Conservation (phyloP, 176 grass and related monocot species). For the Typha latifolia region DNA sequence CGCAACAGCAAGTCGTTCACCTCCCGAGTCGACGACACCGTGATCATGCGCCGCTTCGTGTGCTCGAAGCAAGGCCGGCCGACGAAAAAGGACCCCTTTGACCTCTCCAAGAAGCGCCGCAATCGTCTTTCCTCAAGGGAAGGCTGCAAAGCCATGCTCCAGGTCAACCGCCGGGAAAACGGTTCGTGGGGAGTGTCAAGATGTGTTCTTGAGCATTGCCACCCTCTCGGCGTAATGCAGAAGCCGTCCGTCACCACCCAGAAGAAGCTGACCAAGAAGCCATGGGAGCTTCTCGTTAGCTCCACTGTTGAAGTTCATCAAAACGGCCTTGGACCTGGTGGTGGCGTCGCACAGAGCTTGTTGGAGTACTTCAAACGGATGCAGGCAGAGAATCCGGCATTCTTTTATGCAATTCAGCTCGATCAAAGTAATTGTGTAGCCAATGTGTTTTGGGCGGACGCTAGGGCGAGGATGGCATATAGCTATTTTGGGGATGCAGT, state of each 20-base stretch:
- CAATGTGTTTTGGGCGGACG: slow-evolving; percentile 53
- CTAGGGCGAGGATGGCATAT: slow-evolving; percentile 27
- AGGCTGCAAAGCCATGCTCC: slow-evolving; percentile 53
- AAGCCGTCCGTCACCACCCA: background rate
- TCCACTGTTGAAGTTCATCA: slow-evolving; percentile 3
- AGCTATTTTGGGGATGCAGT: slow-evolving; percentile 40
- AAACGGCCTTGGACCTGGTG: slow-evolving; percentile 34
- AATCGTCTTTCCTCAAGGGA: slow-evolving; percentile 47
- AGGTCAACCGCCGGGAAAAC: slow-evolving; percentile 36
- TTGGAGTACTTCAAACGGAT: slow-evolving; percentile 59
- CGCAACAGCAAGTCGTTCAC: slow-evolving; percentile 64
- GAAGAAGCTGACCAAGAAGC: slow-evolving; percentile 23
- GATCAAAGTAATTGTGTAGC: slow-evolving; percentile 31
- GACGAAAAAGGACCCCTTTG: slow-evolving; percentile 46
- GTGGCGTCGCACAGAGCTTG: slow-evolving; percentile 45
- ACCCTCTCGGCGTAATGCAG: slow-evolving; percentile 10
- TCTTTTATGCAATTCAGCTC: slow-evolving; percentile 46
- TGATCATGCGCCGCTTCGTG: slow-evolving; percentile 67
- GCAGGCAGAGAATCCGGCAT: slow-evolving; percentile 45
- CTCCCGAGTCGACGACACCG: slow-evolving; percentile 42
- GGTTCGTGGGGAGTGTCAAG: slow-evolving; percentile 38
- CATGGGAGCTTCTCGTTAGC: slow-evolving; percentile 5
- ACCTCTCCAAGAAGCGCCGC: slow-evolving; percentile 53
- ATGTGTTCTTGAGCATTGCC: slow-evolving; percentile 37
- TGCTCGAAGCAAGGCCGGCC: slow-evolving; percentile 53